phyloP scores from a whole-genome alignment of 1,284 basidiomycete genomes.

The Vanrija sp. region DNA sequence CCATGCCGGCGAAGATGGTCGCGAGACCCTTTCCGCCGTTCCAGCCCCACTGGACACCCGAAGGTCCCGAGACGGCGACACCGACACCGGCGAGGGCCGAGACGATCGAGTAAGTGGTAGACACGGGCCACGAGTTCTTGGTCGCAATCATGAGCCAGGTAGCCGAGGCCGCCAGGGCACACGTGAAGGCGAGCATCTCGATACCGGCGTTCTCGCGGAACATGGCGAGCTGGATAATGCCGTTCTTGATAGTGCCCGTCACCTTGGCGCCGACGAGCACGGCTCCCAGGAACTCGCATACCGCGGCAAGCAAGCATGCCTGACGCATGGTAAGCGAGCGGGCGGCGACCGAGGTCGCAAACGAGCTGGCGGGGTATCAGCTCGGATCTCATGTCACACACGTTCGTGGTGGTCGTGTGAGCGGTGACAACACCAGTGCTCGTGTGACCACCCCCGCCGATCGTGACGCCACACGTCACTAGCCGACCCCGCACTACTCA shows the following conservation, averaged over 20 bases:
- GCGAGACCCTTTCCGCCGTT: slow-evolving; percentile 51
- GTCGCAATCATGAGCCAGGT: slow-evolving; percentile 51
- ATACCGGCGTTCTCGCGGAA: slow-evolving; percentile 51
- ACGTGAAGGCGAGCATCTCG: slow-evolving; percentile 51
- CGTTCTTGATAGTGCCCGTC: slow-evolving; percentile 52
- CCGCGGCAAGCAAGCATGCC: slow-evolving; percentile 47
- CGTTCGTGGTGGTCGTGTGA: not conserved
- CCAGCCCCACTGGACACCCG: slow-evolving; percentile 53
- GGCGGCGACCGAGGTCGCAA: slow-evolving; percentile 51
- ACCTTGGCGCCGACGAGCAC: slow-evolving; percentile 50
- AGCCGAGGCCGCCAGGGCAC: slow-evolving; percentile 45
- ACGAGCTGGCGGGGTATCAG: slow-evolving; percentile 28
- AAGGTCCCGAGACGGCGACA: slow-evolving; percentile 49
- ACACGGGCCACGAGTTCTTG: slow-evolving; percentile 48
- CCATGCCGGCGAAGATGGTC: slow-evolving; percentile 48
- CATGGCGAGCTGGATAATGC: slow-evolving; percentile 41
- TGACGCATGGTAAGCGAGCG: slow-evolving; percentile 50
- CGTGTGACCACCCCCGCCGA: not conserved
- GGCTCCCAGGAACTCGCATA: slow-evolving; percentile 50
- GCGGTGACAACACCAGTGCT: not conserved
- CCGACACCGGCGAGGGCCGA: slow-evolving; percentile 52
- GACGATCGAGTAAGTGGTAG: slow-evolving; percentile 51
- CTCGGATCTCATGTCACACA: not conserved
- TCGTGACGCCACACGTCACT: not conserved
- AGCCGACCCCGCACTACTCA: slow-evolving; percentile 1